phyloP scores from a whole-genome alignment of 108 stramenopile genomes.

The Tribonema minus region DNA sequence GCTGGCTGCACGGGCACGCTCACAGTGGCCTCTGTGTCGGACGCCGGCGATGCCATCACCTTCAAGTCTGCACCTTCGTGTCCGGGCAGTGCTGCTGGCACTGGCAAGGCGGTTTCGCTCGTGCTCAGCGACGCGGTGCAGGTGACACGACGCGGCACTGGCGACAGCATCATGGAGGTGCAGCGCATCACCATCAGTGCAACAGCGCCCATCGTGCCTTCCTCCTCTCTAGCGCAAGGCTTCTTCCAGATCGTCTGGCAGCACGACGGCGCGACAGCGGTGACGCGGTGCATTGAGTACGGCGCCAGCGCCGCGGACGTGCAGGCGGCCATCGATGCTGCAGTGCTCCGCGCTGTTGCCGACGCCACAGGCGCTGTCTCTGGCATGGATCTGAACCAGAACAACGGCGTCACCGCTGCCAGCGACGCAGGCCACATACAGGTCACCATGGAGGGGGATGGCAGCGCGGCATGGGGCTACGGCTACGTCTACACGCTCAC shows the following conservation, averaged over 20 bases:
- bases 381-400: too few species aligned
- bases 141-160: constrained; percentile 46
- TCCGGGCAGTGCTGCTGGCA: too few species aligned
- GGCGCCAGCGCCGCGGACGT: constrained; percentile 56
- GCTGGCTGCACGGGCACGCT: too few species aligned
- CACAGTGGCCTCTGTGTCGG: constrained; percentile 1
- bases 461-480: constrained; percentile 57
- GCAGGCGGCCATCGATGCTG: constrained; percentile 57
- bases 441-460: constrained; percentile 64
- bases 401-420: too few species aligned
- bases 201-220: constrained; percentile 10
- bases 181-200: constrained; percentile 30
- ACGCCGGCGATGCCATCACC: constrained; percentile 21
- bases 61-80: too few species aligned
- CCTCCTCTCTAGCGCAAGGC: constrained; percentile 19
- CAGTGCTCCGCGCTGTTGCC: constrained; percentile 61
- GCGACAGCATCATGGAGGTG: constrained; percentile 36
- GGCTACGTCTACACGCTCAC: constrained; percentile 64
- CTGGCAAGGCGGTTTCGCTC: constrained; percentile 14
- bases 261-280: constrained; percentile 16
- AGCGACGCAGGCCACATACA: constrained; percentile 61
- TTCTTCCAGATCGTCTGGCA: constrained; percentile 47
- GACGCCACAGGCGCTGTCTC: constrained; percentile 61
- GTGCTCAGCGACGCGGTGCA: background rate
- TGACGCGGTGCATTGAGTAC: constrained; percentile 53